These are phyloP conservation scores for Pelargonium nanum DNA, from an alignment of 345 rosid genomes.

Conservation along the genomic window DNA sequence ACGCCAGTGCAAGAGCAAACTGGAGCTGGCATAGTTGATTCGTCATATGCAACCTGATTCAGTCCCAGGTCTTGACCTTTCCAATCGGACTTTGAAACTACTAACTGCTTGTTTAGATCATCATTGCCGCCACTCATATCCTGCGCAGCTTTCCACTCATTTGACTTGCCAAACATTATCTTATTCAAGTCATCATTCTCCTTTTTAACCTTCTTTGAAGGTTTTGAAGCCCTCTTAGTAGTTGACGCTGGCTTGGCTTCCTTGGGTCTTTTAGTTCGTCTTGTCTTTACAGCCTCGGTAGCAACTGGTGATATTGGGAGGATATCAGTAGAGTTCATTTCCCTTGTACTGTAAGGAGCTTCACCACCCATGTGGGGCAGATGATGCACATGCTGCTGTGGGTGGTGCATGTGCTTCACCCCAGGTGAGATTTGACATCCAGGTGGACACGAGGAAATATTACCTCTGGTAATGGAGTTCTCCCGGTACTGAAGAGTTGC, in stretches of 20 bases:
- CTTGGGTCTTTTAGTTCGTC: constrained; percentile 59
- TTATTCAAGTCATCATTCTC: constrained; percentile 63
- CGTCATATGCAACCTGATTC: constrained; percentile 87
- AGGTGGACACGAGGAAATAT: constrained; percentile 51
- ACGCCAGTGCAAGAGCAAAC: constrained; percentile 89
- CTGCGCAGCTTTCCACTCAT: constrained; percentile 25
- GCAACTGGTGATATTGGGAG: constrained; percentile 36
- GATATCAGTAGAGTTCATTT: constrained; percentile 40
- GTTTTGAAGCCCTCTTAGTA: constrained; percentile 56
- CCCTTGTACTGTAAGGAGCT: constrained; percentile 45
- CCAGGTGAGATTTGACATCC: constrained; percentile 80
- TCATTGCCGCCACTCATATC: constrained; percentile 7
- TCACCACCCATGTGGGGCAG: constrained; percentile 42
- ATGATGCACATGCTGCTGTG: constrained; percentile 56
- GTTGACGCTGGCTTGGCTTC: constrained; percentile 41
- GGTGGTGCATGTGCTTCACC: constrained; percentile 74
- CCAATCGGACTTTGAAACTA: constrained; percentile 64
- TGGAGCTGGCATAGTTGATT: constrained; percentile 82
- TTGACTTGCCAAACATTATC: constrained; percentile 50
- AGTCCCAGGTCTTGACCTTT: constrained; percentile 75
- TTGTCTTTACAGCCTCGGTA: constrained; percentile 49
- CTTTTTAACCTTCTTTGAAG: constrained; percentile 59
- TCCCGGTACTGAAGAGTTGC: constrained; percentile 81
- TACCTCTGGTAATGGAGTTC: constrained; percentile 46
- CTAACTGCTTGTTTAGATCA: constrained; percentile 35